These are phyloP conservation scores for Sporothrix luriei DNA, from an alignment of 2,329 filamentous ascomycete genomes.

Conservation along the genomic window DNA sequence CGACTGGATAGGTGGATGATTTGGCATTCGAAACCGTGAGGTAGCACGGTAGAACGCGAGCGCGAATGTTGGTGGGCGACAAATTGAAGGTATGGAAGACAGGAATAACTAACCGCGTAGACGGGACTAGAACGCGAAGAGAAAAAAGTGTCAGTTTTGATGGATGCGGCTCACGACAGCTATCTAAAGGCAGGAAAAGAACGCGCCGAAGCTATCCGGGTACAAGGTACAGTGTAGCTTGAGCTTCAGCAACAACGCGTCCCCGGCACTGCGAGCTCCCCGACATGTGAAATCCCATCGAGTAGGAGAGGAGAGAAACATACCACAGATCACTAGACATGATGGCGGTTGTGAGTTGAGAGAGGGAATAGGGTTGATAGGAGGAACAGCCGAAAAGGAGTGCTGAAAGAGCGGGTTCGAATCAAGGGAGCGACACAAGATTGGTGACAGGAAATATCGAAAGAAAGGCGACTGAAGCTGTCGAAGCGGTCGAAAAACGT, in stretches of 20 bases:
- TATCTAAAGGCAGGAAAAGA: not conserved
- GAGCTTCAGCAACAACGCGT: not conserved
- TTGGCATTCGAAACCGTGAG: not conserved
- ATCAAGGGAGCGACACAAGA: conserved; percentile 17
- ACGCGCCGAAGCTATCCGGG: conserved; percentile 28
- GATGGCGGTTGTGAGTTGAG: conserved; percentile 29
- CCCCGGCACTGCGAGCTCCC: not conserved
- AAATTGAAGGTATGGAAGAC: not conserved
- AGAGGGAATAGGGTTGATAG: conserved; percentile 14
- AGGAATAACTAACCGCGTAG: conserved; percentile 84
- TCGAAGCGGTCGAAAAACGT: conserved; percentile 20
- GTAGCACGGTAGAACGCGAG: not conserved
- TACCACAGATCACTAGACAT: conserved; percentile 38
- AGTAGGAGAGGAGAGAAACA: not conserved
- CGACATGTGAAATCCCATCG: not conserved
- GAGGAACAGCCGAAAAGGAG: conserved; percentile 15
- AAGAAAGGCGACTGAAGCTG: conserved; percentile 24
- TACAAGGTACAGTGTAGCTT: not conserved
- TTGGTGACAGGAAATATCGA: not conserved
- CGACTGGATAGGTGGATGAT: not conserved
- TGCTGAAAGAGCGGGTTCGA: conserved; percentile 20
- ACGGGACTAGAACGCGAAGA: conserved; percentile 69
- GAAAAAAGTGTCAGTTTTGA: conserved; percentile 28
- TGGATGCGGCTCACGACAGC: not conserved
- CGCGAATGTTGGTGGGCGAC: not conserved